Conservation (phyloP, 306 rosid genomes). For the Leucaena leucocephala region DNA sequence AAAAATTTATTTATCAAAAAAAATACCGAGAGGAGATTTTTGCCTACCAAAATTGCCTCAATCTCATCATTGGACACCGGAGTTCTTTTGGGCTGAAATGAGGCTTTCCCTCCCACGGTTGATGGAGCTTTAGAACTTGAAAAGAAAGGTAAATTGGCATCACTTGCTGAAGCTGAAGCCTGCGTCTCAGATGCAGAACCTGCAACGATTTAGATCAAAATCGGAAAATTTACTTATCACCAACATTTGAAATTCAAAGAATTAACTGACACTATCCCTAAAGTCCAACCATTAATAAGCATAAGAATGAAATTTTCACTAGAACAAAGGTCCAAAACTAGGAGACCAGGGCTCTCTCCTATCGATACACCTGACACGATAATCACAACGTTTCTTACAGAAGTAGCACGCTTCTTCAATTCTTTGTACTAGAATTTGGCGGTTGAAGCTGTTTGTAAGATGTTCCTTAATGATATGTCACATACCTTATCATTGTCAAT, state of each 20-base stretch:
- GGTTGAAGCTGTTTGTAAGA: constrained; percentile 1
- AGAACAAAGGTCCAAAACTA: not conserved
- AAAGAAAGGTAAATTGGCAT: constrained; percentile 50
- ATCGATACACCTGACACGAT: not conserved
- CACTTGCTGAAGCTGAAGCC: constrained; percentile 42
- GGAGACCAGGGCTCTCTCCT: no score
- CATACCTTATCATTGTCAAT: not conserved
- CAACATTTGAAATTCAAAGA: not conserved
- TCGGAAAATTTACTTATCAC: not conserved
- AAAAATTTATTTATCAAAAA: no score
- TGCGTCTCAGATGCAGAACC: constrained; percentile 61
- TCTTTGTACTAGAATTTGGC: not conserved
- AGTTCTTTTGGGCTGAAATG: constrained; percentile 91
- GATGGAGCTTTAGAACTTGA: constrained; percentile 53
- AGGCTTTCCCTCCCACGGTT: constrained; percentile 84
- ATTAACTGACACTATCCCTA: not conserved
- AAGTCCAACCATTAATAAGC: constrained; percentile 18
- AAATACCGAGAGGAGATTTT: constrained; percentile 1
- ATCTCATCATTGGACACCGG: constrained; percentile 85
- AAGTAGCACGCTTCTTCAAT: not conserved
- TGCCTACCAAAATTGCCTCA: constrained; percentile 87
- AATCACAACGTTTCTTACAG: not conserved
- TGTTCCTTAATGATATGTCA: not conserved
- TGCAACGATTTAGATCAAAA: constrained; percentile 37
- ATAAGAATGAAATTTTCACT: constrained; percentile 1